Conservation (phyloP, 805 yeast species). For the Lipomyces chichibuensis region DNA sequence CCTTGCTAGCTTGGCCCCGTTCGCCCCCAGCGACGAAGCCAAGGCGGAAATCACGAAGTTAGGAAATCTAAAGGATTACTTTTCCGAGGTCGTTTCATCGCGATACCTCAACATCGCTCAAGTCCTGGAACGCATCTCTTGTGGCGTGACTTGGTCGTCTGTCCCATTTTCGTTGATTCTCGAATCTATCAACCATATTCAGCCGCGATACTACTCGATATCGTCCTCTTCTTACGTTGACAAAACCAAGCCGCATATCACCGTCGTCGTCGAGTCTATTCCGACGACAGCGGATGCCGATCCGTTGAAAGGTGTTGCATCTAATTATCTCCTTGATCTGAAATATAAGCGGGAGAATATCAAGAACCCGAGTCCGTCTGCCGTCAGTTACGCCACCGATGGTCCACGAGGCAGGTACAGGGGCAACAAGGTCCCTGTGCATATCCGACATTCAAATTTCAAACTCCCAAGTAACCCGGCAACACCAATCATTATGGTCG, state of each 20-base stretch:
- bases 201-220: slow-evolving; percentile 94
- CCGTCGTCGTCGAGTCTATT: slow-evolving; percentile 83
- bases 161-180: slow-evolving; percentile 85
- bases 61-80: slow-evolving; percentile 68
- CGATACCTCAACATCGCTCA: slow-evolving; percentile 76
- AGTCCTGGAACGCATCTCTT: slow-evolving; percentile 62
- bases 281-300: slow-evolving; percentile 44
- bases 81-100: slow-evolving; percentile 64
- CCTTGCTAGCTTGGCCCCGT: slow-evolving; percentile 69
- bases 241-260: slow-evolving; percentile 73
- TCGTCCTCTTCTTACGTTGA: slow-evolving; percentile 84
- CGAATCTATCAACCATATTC: slow-evolving; percentile 78
- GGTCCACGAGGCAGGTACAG: slow-evolving; percentile 75
- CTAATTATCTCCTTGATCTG: slow-evolving; percentile 79
- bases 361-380: slow-evolving; percentile 43
- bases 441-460: slow-evolving; percentile 92
- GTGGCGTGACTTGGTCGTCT: slow-evolving; percentile 66
- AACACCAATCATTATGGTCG: slow-evolving; percentile 86
- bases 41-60: slow-evolving; percentile 55
- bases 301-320: slow-evolving; percentile 80
- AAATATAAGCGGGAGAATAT: slow-evolving; percentile 60
- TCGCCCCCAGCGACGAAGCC: slow-evolving; percentile 71
- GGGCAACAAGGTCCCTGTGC: slow-evolving; percentile 72
- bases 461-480: slow-evolving; percentile 85
- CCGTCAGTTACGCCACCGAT: slow-evolving; percentile 66